Evolutionary conservation across 2,329 filamentous ascomycete species (phyloP).

Genomic region (Aspergillus sclerotialis): DNA sequence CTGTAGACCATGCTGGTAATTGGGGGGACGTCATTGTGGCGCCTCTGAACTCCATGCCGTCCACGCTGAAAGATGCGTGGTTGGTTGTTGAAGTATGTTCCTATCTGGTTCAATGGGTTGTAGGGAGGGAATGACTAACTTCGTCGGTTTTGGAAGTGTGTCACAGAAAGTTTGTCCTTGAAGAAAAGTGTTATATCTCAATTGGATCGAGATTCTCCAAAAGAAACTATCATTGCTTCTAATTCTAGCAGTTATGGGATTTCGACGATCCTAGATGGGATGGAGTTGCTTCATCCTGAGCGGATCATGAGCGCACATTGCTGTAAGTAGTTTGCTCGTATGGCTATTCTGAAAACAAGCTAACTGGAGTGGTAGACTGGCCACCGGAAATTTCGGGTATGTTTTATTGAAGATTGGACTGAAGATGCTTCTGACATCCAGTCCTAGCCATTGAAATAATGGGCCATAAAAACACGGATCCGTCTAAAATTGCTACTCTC

Average conservation of each 20-base stretch:
- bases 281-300: slow-evolving; percentile 26
- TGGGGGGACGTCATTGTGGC: neutral
- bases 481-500: slow-evolving; percentile 21
- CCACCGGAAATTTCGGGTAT: slow-evolving; percentile 32
- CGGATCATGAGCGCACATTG: slow-evolving; percentile 40
- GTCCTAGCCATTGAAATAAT: slow-evolving; percentile 35
- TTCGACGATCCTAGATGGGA: slow-evolving; percentile 34
- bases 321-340: slow-evolving; percentile 23
- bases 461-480: slow-evolving; percentile 27
- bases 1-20: neutral
- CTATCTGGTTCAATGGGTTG: slow-evolving; percentile 1
- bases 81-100: neutral
- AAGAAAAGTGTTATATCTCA: slow-evolving; percentile 35
- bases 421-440: neutral
- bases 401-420: neutral
- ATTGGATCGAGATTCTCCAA: slow-evolving; percentile 31
- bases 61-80: neutral
- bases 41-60: neutral
- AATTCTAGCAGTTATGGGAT: slow-evolving; percentile 45
- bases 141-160: slow-evolving; percentile 36
- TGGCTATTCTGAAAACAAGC: neutral
- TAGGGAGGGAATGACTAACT: no score
- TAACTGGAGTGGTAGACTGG: slow-evolving; percentile 22
- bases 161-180: slow-evolving; percentile 38
- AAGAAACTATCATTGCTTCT: slow-evolving; percentile 37